Evolutionary conservation across 768 basidiomycete genomes (phyloP).

Genomic region (Chlorophyllum brunneum): DNA sequence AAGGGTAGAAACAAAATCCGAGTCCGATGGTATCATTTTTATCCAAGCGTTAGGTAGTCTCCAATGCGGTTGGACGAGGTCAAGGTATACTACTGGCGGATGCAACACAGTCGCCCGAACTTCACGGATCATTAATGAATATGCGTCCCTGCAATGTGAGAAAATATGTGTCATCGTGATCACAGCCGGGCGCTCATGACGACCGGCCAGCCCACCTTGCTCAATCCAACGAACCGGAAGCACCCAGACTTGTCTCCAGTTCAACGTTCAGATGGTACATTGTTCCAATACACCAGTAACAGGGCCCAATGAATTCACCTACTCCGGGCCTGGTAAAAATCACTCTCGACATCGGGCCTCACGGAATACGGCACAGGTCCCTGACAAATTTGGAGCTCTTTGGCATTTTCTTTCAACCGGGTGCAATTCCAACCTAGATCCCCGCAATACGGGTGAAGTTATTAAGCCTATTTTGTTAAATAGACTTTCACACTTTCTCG

Average conservation of each 20-base stretch:
- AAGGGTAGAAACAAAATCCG: constrained; percentile 25
- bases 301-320: too few species aligned
- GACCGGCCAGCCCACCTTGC: too few species aligned
- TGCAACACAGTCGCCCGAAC: too few species aligned
- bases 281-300: neutral
- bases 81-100: neutral
- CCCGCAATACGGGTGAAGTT: neutral
- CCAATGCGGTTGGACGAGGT: neutral
- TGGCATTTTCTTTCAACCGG: constrained; percentile 13
- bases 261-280: too few species aligned
- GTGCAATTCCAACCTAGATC: constrained; percentile 6
- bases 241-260: too few species aligned
- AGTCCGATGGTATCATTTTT: neutral
- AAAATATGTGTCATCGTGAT: too few species aligned
- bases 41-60: neutral
- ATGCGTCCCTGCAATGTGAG: too few species aligned
- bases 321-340: too few species aligned
- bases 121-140: neutral
- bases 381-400: constrained; percentile 2
- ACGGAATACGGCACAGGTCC: neutral
- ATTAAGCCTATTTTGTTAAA: constrained; percentile 4
- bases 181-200: too few species aligned
- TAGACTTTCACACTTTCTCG: neutral
- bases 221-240: too few species aligned
- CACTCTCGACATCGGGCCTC: neutral